A percentile compares a stretch with the other conserved stretches of the same genome.
These are phyloP conservation scores for Blastobotrys elegans DNA, from an alignment of 1,139 yeast species.

Conservation along the genomic window DNA sequence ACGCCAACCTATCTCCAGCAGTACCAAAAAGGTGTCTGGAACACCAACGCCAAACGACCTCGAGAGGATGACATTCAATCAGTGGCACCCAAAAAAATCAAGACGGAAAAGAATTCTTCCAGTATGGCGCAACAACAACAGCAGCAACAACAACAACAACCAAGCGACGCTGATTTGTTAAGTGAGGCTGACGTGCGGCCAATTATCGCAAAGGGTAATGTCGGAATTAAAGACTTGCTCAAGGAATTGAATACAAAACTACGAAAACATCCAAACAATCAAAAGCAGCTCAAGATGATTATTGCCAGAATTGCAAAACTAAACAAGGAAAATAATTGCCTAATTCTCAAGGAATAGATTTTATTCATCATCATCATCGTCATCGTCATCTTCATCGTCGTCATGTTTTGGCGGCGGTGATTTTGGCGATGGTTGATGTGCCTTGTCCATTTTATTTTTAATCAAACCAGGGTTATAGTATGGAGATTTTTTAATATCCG, in stretches of 20 bases:
- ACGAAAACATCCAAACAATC: conserved; percentile 64
- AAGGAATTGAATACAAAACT: conserved; percentile 58
- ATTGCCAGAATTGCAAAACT: conserved; percentile 66
- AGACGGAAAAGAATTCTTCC: conserved; percentile 30
- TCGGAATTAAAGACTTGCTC: conserved; percentile 63
- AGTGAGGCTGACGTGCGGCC: conserved; percentile 69
- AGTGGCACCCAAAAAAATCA: conserved; percentile 39
- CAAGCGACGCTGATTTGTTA: conserved; percentile 37
- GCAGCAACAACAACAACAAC: not conserved
- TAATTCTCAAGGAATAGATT: conserved; percentile 46
- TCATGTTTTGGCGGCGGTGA: not conserved
- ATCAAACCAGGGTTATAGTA: conserved; percentile 2
- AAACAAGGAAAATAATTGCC: conserved; percentile 45
- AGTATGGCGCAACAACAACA: conserved; percentile 9
- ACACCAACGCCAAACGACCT: conserved; percentile 53
- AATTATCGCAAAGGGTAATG: conserved; percentile 56
- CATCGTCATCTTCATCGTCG: conserved; percentile 1
- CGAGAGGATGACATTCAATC: conserved; percentile 31
- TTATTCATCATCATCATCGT: conserved; percentile 4
- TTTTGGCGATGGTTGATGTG: not conserved
- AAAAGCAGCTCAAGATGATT: conserved; percentile 57
- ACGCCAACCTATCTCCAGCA: conserved; percentile 54
- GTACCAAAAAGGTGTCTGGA: conserved; percentile 83
- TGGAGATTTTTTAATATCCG: not conserved
- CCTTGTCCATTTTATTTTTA: not conserved